Evolutionary conservation across 805 yeast species (phyloP), one percentile per base, ranked within the genome.

Genomic region (Clavispora carvajalis): DNA sequence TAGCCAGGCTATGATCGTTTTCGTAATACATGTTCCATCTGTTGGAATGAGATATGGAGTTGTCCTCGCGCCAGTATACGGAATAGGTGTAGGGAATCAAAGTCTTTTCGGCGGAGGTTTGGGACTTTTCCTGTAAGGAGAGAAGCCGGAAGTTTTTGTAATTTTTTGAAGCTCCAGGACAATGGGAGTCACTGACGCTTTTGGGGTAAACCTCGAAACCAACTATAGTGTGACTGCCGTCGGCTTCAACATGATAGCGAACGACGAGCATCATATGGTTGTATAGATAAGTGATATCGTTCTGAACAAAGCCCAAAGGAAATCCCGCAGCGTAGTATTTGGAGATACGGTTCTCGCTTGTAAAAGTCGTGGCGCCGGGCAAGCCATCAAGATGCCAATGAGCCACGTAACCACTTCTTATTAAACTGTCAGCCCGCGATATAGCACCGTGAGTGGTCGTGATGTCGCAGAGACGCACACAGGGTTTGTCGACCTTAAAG

Each of bases 201-300:
- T 79, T 82, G 9, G 96, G 96, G 56, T 88, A 88, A 11, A 87
- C 85, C 62, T 88, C 96, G 51, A 89, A 85, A 0, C 95, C 96
- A 15, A 88, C 95, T 51, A 88, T 85, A 3, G 85, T 71, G 47
- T 73, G 68, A 37, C 63, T 43, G 1, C 57, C 54, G 59, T 44
- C 74, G 67, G 37, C 65, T 15, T 63, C 70, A 5, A 45, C 45
- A 50, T 86, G 83, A 63, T 79, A 85, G 53, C 95, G 73, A 33
- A 88, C 71, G 11, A 89, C 91, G 40, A 88, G 53, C 82, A 83
- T 83, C 8, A 84, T 79, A 58, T 89, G 96, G 57, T 86, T 88
- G 60, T 89, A 78, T 22, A 88, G 46, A 55, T 77, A 84, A 4
- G 80, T 67, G 5, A 62, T 41, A 36, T 74, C 73, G n/a, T 71